Base-by-base conservation (phyloP, 1,284 basidiomycete species). In the Heterobasidion occidentale region DNA sequence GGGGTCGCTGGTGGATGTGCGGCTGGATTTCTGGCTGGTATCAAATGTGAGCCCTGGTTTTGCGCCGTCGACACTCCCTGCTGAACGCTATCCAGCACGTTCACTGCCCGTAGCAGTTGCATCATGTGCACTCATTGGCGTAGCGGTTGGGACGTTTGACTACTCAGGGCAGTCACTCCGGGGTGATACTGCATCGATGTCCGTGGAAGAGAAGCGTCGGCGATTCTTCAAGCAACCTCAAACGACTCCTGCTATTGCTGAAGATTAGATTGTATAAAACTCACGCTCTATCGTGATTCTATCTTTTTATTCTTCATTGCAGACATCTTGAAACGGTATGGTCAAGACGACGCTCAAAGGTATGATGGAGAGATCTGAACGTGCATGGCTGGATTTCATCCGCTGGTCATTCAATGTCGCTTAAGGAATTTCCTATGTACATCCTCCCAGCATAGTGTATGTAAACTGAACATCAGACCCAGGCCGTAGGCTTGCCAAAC, bases 1-100 rank as follows among this genome's bases (percentile, higher is more conserved):
- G 88, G 90, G 56, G 90, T 89, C 52, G 84, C 84, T 54, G 94
- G 92, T 60, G 94, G 90, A 56, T 97, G 94, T 72, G 94, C 94
- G 52, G 93, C 94, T 56, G 94, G 94, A 52, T 91, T 97, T 71
- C 75, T 97, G 60, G 90, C 91, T 47, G 94, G 94, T 59, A 76
- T 94, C 59, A 80, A 86, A 74, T 78, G 92, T 92, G 68, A 57
- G n/a, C 14, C 49, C 49, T 14, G 19, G 19, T 34, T 35, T 7
- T 27, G 8, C 14, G 47, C 48, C 45, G 19, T 46, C 14, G 34
- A 36, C 20, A 17, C 14, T 19, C 17, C 44, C 17, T 56, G n/a
- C 58, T 61, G 55, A 63, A 55, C 55, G 42, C 47, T 53, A 45
- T 57, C 36, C 63, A 94, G 92, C 83, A 55, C 84, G 90, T 61